These are phyloP conservation scores for Orbilia quercus DNA, from an alignment of 2,329 filamentous ascomycete species.

Conservation along the genomic window DNA sequence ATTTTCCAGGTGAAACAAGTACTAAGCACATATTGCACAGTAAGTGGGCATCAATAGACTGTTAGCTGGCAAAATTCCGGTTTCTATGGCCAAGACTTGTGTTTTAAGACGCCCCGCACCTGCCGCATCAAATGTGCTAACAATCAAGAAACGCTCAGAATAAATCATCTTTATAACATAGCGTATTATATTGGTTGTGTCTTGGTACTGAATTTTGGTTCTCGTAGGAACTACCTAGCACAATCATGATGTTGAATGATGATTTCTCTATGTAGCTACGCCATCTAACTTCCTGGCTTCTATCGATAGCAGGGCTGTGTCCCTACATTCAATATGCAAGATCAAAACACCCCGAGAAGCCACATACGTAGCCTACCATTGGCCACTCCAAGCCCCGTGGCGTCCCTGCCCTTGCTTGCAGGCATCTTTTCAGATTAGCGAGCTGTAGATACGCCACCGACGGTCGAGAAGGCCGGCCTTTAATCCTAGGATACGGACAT, in stretches of 20 bases:
- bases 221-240: no score
- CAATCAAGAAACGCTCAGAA: background rate
- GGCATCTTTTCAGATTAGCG: conserved; percentile 41
- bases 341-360: conserved; percentile 38
- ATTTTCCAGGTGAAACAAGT: no score
- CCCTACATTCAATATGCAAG: conserved; percentile 3
- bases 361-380: conserved; percentile 17
- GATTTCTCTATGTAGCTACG: background rate
- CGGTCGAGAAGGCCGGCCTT: background rate
- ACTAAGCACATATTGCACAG: no score
- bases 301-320: background rate
- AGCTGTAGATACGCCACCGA: conserved; percentile 8
- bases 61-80: background rate
- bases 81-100: background rate
- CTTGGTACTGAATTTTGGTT: no score
- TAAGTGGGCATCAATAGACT: no score
- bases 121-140: conserved; percentile 1
- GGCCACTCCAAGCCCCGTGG: conserved; percentile 11
- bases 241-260: no score
- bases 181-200: no score
- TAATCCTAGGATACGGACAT: background rate
- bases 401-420: conserved; percentile 43
- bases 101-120: background rate
- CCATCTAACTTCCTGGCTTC: background rate
- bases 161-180: no score